Evolutionary conservation across 2,329 filamentous ascomycete genomes (phyloP).

Genomic region (Sclerotinia minor): DNA sequence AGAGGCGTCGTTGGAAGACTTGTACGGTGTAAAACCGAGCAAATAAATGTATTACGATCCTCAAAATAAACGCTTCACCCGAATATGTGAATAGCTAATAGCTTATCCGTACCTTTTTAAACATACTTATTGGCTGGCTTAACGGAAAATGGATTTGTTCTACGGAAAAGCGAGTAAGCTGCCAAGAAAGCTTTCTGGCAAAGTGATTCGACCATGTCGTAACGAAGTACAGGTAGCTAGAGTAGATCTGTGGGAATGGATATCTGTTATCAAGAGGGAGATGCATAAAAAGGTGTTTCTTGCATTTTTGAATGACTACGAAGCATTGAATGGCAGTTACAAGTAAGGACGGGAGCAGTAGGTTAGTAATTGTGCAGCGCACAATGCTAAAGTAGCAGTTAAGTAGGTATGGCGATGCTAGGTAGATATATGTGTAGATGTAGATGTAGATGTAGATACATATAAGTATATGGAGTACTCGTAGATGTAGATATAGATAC

Average conservation of each 20-base stretch:
- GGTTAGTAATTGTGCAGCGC: no score
- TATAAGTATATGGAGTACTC: no score
- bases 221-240: not conserved
- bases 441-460: no score
- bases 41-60: constrained; percentile 13
- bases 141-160: not conserved
- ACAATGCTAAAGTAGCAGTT: no score
- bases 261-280: constrained; percentile 3
- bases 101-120: not conserved
- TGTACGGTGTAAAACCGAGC: constrained; percentile 5
- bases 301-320: not conserved
- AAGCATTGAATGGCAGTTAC: not conserved
- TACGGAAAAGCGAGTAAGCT: not conserved
- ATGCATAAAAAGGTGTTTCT: not conserved
- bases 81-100: not conserved
- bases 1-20: constrained; percentile 19
- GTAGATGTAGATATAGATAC: no score
- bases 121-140: not conserved
- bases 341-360: not conserved
- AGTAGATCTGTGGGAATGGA: not conserved
- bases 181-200: not conserved
- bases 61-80: not conserved
- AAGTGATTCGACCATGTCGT: not conserved
- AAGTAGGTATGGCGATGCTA: no score
- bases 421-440: no score